A percentile compares a stretch with the other conserved stretches of the same genome.
These are phyloP conservation scores for Cadophora sp. DNA, from an alignment of 2,329 filamentous ascomycete species.

Conservation along the genomic window DNA sequence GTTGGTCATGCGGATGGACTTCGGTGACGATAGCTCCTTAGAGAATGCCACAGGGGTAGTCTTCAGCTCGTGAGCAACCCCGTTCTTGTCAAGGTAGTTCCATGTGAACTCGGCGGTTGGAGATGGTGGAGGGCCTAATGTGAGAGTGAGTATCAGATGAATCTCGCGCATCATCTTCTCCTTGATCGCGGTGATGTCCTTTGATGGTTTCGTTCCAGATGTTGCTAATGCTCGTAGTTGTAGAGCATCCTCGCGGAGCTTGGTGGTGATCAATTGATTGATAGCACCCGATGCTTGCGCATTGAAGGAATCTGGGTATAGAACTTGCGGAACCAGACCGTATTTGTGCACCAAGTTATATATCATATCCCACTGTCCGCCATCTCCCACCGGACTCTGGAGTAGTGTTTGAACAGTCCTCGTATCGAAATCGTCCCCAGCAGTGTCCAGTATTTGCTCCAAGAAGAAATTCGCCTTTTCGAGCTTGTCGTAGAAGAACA, in stretches of 20 bases:
- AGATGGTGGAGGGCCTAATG: conserved; percentile 79
- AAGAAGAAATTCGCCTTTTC: conserved; percentile 92
- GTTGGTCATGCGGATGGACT: conserved; percentile 62
- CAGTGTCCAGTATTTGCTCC: conserved; percentile 81
- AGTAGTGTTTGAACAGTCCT: conserved; percentile 76
- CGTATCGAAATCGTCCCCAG: conserved; percentile 72
- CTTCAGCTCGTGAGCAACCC: conserved; percentile 66
- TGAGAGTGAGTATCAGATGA: conserved; percentile 80
- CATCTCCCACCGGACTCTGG: conserved; percentile 74
- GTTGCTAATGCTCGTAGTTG: conserved; percentile 65
- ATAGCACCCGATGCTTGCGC: conserved; percentile 74
- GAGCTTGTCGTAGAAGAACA: conserved; percentile 94
- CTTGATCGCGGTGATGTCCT: conserved; percentile 60
- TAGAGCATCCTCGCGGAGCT: conserved; percentile 86
- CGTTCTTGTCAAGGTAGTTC: conserved; percentile 76
- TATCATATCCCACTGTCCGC: conserved; percentile 93
- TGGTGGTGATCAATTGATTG: conserved; percentile 79
- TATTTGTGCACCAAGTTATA: conserved; percentile 87
- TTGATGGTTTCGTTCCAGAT: conserved; percentile 30
- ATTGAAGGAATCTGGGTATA: conserved; percentile 86
- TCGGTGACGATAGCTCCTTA: conserved; percentile 66
- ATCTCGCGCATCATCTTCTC: conserved; percentile 80
- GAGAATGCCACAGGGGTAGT: conserved; percentile 77
- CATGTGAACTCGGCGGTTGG: conserved; percentile 76
- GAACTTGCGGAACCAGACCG: conserved; percentile 79